Percentiles rank a stretch among this genome's conserved stretches.
phyloP scores from a whole-genome alignment of 805 yeast genomes.

The Saturnispora zaruensis region DNA sequence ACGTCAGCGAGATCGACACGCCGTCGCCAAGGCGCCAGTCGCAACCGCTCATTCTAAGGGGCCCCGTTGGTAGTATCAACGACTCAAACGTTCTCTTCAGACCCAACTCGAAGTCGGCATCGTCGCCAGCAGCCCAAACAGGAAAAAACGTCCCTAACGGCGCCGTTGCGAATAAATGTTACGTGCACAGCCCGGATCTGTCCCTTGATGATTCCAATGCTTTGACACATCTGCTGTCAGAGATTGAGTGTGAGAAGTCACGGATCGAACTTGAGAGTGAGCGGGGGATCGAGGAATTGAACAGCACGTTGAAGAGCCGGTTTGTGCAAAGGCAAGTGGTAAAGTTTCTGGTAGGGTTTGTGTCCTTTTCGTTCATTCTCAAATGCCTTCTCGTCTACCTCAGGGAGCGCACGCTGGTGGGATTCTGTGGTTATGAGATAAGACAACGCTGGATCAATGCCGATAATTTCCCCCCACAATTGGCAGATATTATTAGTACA shows the following conservation, averaged over 20 bases:
- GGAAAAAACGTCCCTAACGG: not conserved
- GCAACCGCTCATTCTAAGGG: slow-evolving; percentile 4
- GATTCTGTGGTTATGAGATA: slow-evolving; percentile 69
- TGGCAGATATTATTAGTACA: slow-evolving; percentile 20
- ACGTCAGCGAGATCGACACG: slow-evolving; percentile 1
- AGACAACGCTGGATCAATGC: slow-evolving; percentile 11
- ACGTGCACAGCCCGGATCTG: slow-evolving; percentile 17
- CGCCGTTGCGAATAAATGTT: too few species aligned
- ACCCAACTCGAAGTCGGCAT: not conserved
- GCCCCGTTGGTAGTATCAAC: slow-evolving; percentile 1
- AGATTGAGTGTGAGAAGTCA: slow-evolving; percentile 18
- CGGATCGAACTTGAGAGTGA: slow-evolving; percentile 21
- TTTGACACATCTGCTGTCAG: slow-evolving; percentile 17
- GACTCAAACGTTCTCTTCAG: slow-evolving; percentile 3
- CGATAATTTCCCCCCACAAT: not conserved
- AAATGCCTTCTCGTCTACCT: slow-evolving; percentile 26
- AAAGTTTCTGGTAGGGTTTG: slow-evolving; percentile 1
- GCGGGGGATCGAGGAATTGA: slow-evolving; percentile 13
- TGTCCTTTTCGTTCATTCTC: not conserved
- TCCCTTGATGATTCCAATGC: slow-evolving; percentile 14
- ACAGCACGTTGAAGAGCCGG: slow-evolving; percentile 1
- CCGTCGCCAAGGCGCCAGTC: slow-evolving; percentile 4
- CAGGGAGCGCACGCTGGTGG: slow-evolving; percentile 53
- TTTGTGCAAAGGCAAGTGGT: slow-evolving; percentile 7
- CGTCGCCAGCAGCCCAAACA: slow-evolving; percentile 7